Evolutionary conservation across 2,329 filamentous ascomycete species (phyloP).

Genomic region (Verticillium dahliae): DNA sequence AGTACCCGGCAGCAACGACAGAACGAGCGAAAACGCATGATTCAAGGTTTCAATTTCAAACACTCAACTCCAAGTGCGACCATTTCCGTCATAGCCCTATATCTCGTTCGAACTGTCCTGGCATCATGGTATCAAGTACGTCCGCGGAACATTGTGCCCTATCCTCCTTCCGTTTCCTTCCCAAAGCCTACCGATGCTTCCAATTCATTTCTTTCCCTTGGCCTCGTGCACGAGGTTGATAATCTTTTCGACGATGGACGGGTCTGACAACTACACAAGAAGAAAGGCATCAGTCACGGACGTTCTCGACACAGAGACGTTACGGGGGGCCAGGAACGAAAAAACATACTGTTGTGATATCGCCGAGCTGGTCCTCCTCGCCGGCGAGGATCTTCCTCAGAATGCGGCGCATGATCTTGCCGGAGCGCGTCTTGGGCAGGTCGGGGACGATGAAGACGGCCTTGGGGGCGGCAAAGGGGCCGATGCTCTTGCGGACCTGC

Average conservation of each 20-base stretch:
- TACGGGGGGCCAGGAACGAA: constrained; percentile 4
- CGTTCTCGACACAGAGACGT: not conserved
- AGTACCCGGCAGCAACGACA: not conserved
- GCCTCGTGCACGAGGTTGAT: constrained; percentile 70
- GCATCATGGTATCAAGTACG: constrained; percentile 2
- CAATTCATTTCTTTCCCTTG: constrained; percentile 41
- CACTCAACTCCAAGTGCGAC: not conserved
- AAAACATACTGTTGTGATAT: constrained; percentile 76
- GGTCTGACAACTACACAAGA: constrained; percentile 69
- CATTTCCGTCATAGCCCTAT: not conserved
- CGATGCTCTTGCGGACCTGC: constrained; percentile 95
- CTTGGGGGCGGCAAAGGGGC: constrained; percentile 95
- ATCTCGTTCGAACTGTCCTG: not conserved
- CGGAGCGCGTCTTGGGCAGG: constrained; percentile 92
- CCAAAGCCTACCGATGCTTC: not conserved
- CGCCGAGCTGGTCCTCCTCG: constrained; percentile 94
- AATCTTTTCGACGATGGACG: constrained; percentile 82
- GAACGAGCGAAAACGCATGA: not conserved
- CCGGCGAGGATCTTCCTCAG: constrained; percentile 94
- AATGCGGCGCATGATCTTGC: constrained; percentile 98
- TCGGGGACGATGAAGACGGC: constrained; percentile 86
- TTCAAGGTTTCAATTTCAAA: not conserved
- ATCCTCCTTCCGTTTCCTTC: not conserved
- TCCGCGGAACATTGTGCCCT: not conserved
- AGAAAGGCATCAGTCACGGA: not conserved